Percentiles rank a stretch among this genome's conserved stretches.
Evolutionary conservation across 352 stramenopile species (phyloP).

Genomic region (Pythium folliculosum): DNA sequence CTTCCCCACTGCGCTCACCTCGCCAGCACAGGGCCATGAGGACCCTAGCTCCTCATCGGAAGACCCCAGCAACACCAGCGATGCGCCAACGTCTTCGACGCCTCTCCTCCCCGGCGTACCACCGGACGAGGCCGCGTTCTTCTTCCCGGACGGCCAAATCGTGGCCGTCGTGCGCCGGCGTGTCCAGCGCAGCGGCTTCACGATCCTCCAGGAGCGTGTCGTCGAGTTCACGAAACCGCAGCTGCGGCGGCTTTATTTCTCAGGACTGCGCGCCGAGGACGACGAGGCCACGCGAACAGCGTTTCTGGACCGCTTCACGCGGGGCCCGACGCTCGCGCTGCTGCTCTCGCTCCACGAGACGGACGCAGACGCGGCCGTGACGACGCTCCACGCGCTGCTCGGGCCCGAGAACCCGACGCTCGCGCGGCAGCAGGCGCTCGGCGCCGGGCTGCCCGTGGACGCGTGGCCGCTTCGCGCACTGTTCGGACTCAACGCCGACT

Average conservation of each 20-base stretch:
- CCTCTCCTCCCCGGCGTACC: conserved; percentile 40
- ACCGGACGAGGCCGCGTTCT: conserved; percentile 40
- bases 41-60: no score
- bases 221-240: conserved; percentile 45
- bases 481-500: conserved; percentile 59
- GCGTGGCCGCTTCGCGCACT: conserved; percentile 69
- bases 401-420: conserved; percentile 54
- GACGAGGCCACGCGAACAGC: conserved; percentile 17
- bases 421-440: conserved; percentile 47
- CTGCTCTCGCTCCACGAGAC: conserved; percentile 38
- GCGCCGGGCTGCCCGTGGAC: conserved; percentile 34
- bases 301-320: conserved; percentile 60
- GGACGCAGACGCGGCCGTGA: conserved; percentile 32
- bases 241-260: conserved; percentile 39
- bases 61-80: no score
- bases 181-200: conserved; percentile 64
- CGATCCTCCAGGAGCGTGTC: conserved; percentile 32
- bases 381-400: conserved; percentile 49
- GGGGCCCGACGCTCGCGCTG: conserved; percentile 63
- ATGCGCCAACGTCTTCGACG: no score
- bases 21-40: not conserved
- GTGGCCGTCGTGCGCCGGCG: conserved; percentile 36
- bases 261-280: not conserved
- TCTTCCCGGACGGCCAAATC: conserved; percentile 47
- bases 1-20: conserved; percentile 28